Evolutionary conservation across 352 stramenopile species (phyloP).

Genomic region (Pythium sp.): DNA sequence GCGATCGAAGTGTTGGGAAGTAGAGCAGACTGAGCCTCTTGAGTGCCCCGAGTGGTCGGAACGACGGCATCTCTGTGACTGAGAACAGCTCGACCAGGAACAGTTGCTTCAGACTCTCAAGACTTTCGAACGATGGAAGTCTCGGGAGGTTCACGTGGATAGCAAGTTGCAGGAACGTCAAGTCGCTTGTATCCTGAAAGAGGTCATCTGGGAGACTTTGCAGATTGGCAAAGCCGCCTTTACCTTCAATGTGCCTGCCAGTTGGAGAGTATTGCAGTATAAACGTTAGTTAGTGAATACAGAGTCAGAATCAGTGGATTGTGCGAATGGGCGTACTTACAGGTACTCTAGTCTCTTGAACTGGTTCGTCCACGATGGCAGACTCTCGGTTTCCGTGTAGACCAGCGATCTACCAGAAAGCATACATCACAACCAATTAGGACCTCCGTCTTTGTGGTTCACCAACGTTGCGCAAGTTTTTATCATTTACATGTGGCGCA

Average conservation of each 20-base stretch:
- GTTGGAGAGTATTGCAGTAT: not conserved
- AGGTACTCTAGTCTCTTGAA: slow-evolving; percentile 37
- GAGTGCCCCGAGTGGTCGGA: slow-evolving; percentile 16
- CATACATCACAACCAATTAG: no score
- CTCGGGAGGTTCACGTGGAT: slow-evolving; percentile 21
- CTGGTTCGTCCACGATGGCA: slow-evolving; percentile 27
- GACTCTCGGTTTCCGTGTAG: slow-evolving; percentile 23
- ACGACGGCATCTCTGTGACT: slow-evolving; percentile 27
- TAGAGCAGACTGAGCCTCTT: slow-evolving; percentile 24
- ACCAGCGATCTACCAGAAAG: slow-evolving; percentile 14
- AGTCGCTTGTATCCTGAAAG: slow-evolving; percentile 28
- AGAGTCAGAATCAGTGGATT: not conserved
- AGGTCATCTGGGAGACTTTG: slow-evolving; percentile 21
- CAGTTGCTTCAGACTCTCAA: slow-evolving; percentile 28
- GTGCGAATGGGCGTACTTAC: slow-evolving; percentile 15
- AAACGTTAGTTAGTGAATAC: no score
- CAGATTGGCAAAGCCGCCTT: slow-evolving; percentile 23
- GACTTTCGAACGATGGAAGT: slow-evolving; percentile 28
- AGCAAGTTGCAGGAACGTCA: slow-evolving; percentile 37
- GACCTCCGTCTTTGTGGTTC: no score
- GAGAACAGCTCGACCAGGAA: slow-evolving; percentile 21
- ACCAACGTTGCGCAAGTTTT: not conserved
- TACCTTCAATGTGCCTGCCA: slow-evolving; percentile 42
- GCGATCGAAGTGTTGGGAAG: slow-evolving; percentile 12
- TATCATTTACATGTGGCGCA: slow-evolving; percentile 9